phyloP scores from a whole-genome alignment of 148 eudicot species.

The Oxyria digyna region DNA sequence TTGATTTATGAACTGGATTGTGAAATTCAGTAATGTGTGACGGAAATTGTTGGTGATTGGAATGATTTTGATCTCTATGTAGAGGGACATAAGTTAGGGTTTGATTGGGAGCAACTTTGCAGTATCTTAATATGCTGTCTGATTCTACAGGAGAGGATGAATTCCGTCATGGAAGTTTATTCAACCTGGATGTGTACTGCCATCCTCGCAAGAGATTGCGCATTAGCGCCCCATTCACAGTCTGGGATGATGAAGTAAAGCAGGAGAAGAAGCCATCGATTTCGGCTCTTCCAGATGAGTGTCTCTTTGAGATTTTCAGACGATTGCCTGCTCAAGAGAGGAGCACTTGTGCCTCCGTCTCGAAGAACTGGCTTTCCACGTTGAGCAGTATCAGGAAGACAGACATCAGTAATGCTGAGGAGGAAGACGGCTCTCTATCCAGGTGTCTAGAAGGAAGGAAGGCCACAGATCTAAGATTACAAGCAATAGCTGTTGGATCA shows the following conservation, averaged over 20 bases:
- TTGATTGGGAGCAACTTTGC: neutral
- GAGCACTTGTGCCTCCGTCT: conserved; percentile 69
- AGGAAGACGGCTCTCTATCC: conserved; percentile 52
- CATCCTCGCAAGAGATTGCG: conserved; percentile 58
- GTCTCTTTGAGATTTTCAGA: conserved; percentile 80
- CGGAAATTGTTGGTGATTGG: neutral
- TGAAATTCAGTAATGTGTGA: neutral
- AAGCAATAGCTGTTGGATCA: conserved; percentile 81
- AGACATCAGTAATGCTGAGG: conserved; percentile 29
- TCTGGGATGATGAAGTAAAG: conserved; percentile 19
- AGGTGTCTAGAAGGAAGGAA: conserved; percentile 77
- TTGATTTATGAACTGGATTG: neutral
- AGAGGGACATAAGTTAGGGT: neutral
- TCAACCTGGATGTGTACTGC: conserved; percentile 30
- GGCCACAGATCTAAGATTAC: conserved; percentile 75
- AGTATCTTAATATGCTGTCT: neutral
- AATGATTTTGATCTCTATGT: neutral
- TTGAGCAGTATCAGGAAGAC: conserved; percentile 41
- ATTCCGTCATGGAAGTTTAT: conserved; percentile 25
- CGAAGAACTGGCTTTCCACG: conserved; percentile 77
- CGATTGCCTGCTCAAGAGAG: conserved; percentile 64
- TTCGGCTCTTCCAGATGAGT: conserved; percentile 76
- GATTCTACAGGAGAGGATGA: conserved; percentile 57
- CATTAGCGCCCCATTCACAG: conserved; percentile 26
- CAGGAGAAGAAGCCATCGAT: conserved; percentile 35